Conservation (phyloP, 371 early-diverging fungal genomes). For the Zancudomyces culisetae region DNA sequence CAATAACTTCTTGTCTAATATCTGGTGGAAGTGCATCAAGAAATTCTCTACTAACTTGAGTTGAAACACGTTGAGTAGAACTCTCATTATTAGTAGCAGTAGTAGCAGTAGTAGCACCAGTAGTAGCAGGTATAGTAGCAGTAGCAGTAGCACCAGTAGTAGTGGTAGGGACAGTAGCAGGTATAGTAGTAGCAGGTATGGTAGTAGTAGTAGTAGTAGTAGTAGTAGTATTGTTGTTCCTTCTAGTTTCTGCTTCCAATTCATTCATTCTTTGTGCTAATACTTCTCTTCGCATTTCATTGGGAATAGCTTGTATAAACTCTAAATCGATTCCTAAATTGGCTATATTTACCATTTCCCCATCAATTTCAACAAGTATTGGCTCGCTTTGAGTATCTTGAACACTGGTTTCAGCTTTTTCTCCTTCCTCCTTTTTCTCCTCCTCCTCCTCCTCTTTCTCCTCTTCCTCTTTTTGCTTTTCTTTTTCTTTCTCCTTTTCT, state of each 20-base stretch:
- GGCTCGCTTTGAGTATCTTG: constrained; percentile 20
- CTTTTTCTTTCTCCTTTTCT: constrained; percentile 3
- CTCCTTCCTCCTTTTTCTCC: constrained; percentile 27
- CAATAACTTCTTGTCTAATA: constrained; percentile 75
- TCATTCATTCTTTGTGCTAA: constrained; percentile 45
- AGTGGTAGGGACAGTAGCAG: constrained; percentile 14
- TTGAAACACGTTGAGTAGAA: not conserved
- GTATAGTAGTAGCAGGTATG: not conserved
- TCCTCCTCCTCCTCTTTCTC: constrained; percentile 19
- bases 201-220: not conserved
- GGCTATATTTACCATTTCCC: constrained; percentile 70
- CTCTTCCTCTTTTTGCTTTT: not conserved
- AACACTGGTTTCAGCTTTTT: constrained; percentile 23
- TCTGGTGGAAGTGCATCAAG: constrained; percentile 91
- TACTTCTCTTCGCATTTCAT: constrained; percentile 84
- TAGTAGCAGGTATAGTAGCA: not conserved
- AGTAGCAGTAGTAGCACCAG: constrained; percentile 4
- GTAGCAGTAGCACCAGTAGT: constrained; percentile 12
- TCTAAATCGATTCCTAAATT: constrained; percentile 85
- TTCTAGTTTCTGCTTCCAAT: constrained; percentile 11
- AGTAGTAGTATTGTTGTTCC: constrained; percentile 8
- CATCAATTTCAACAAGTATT: constrained; percentile 38
- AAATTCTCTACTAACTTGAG: constrained; percentile 38
- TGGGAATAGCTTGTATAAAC: constrained; percentile 89
- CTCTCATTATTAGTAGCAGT: not conserved